A percentile compares a stretch with the other conserved stretches of the same genome.
Conservation (phyloP, 2,329 filamentous ascomycete genomes). For the Hypoxylon sp. region DNA sequence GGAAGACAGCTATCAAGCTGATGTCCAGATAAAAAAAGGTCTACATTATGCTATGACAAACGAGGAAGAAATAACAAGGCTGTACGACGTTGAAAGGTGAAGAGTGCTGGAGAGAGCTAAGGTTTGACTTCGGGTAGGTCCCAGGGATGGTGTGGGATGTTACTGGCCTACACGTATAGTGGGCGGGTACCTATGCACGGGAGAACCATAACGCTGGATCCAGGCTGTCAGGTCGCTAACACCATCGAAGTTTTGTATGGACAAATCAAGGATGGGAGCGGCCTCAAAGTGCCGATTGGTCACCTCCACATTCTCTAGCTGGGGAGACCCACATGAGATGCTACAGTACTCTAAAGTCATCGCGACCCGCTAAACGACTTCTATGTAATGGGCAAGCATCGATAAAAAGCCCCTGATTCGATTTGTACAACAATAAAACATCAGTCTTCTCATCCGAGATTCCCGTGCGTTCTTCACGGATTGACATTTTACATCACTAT, state of each 20-base stretch:
- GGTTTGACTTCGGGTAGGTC: too few relatives aligned
- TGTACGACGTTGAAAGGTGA: background rate
- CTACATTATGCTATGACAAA: slow-evolving; percentile 36
- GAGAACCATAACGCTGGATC: slow-evolving; percentile 31
- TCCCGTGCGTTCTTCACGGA: slow-evolving; percentile 21
- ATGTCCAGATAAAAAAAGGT: slow-evolving; percentile 12
- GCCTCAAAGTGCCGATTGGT: slow-evolving; percentile 37
- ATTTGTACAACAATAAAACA: slow-evolving; percentile 2
- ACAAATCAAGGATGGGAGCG: slow-evolving; percentile 27
- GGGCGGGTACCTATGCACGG: slow-evolving; percentile 20
- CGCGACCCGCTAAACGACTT: slow-evolving; percentile 22
- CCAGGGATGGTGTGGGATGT: too few relatives aligned
- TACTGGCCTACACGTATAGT: too few relatives aligned
- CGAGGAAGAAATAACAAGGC: slow-evolving; percentile 4
- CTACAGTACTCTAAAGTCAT: slow-evolving; percentile 16
- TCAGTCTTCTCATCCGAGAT: slow-evolving; percentile 23
- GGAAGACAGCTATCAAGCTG: slow-evolving; percentile 34
- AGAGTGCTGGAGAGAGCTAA: slow-evolving; percentile 11
- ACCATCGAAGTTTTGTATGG: slow-evolving; percentile 10
- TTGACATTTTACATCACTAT: slow-evolving; percentile 6
- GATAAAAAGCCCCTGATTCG: slow-evolving; percentile 35
- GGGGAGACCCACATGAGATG: background rate
- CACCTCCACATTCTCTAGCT: slow-evolving; percentile 9
- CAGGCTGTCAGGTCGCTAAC: too few relatives aligned
- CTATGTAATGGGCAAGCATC: slow-evolving; percentile 22